A percentile compares a stretch with the other conserved stretches of the same genome.
Evolutionary conservation across 2,329 filamentous ascomycete genomes (phyloP).

Genomic region (Aureobasidium mangrovei): DNA sequence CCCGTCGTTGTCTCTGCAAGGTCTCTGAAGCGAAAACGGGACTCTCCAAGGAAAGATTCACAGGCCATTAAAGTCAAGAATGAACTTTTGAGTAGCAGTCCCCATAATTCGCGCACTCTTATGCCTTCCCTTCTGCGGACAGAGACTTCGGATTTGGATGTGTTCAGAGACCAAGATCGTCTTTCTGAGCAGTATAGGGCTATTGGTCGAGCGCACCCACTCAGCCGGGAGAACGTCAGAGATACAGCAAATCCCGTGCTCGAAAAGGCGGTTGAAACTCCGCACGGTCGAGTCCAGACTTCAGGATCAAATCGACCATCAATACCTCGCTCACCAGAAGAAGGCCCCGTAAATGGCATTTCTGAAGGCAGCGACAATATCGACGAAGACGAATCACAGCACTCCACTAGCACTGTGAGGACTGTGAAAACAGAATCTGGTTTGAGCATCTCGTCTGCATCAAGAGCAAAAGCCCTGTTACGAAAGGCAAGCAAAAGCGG

Average conservation of each 20-base stretch:
- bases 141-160: constrained; percentile 39
- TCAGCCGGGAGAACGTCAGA: neutral
- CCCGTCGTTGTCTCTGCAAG: constrained; percentile 36
- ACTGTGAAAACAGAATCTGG: constrained; percentile 8
- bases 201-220: neutral
- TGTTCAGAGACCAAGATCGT: neutral
- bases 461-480: neutral
- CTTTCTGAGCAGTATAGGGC: neutral
- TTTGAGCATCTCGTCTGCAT: neutral
- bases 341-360: too few relatives aligned
- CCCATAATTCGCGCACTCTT: constrained; percentile 18
- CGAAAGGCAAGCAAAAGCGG: neutral
- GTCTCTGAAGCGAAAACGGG: constrained; percentile 36
- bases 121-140: constrained; percentile 23
- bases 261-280: neutral
- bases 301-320: neutral
- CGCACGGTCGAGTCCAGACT: neutral
- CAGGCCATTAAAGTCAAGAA: constrained; percentile 31
- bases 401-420: neutral
- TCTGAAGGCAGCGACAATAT: too few relatives aligned
- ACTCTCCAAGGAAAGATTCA: constrained; percentile 18
- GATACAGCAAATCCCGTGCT: neutral
- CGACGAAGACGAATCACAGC: neutral
- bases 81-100: constrained; percentile 30
- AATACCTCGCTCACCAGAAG: neutral